These are phyloP conservation scores for Schizothecium vesticola DNA, from an alignment of 495 filamentous ascomycete genomes.

Conservation along the genomic window DNA sequence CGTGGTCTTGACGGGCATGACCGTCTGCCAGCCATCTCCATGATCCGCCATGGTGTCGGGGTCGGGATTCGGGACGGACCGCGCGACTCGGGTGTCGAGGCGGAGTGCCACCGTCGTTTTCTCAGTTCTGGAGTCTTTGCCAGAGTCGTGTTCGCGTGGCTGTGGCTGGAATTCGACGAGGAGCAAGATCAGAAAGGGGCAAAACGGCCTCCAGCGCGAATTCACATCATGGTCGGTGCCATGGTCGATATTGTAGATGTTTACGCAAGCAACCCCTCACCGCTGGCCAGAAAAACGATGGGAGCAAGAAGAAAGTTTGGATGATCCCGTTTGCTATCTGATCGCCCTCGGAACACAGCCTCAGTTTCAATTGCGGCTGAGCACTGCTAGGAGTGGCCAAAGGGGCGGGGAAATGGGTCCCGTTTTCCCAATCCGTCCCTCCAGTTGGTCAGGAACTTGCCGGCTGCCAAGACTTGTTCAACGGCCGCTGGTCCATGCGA, in stretches of 20 bases:
- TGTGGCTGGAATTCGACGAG: neutral
- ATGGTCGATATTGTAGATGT: neutral
- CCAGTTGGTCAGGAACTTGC: neutral
- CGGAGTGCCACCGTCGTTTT: neutral
- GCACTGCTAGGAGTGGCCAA: neutral
- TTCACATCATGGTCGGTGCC: neutral
- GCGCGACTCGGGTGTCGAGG: neutral
- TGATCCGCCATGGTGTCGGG: constrained; percentile 24
- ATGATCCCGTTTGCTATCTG: neutral
- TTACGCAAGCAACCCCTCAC: neutral
- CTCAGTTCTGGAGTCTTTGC: neutral
- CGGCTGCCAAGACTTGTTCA: neutral
- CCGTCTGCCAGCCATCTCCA: constrained; percentile 29
- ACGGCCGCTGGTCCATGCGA: neutral
- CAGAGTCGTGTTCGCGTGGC: neutral
- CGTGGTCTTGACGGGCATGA: constrained; percentile 27
- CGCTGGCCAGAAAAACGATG: neutral
- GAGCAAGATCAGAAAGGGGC: neutral
- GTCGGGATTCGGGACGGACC: constrained; percentile 8
- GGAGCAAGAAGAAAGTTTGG: neutral
- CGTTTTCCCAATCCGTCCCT: neutral
- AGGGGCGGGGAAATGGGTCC: constrained; percentile 6
- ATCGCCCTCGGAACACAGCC: neutral
- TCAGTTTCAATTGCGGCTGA: constrained; percentile 9
- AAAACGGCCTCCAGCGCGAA: neutral